Conservation (phyloP, 2,329 filamentous ascomycete genomes). For the Aspergillus sp. region DNA sequence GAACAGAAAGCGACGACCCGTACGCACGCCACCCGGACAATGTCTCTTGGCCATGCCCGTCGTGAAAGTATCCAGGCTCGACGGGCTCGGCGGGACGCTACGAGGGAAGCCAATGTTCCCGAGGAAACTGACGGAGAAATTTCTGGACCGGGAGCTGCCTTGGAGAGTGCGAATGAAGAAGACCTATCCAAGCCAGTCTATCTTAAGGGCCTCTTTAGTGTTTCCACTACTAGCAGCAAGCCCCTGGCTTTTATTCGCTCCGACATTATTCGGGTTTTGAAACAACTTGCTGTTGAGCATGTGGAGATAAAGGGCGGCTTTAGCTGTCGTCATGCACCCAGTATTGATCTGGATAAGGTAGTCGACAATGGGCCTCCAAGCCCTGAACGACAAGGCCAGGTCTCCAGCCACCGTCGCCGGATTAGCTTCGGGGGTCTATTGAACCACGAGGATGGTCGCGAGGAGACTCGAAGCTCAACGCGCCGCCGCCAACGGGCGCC, state of each 20-base stretch:
- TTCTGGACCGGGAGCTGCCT: constrained; percentile 53
- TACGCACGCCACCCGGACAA: constrained; percentile 70
- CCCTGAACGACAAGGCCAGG: constrained; percentile 49
- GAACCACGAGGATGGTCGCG: constrained; percentile 66
- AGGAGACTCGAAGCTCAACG: constrained; percentile 54
- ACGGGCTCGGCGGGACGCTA: constrained; percentile 70
- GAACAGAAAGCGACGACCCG: constrained; percentile 56
- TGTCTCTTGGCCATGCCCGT: constrained; percentile 84
- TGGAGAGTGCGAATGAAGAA: constrained; percentile 57
- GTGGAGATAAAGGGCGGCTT: constrained; percentile 93
- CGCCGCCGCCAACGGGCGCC: constrained; percentile 46
- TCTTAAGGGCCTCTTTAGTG: constrained; percentile 94
- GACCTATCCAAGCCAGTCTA: constrained; percentile 85
- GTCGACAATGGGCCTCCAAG: constrained; percentile 62
- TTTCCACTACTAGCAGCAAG: constrained; percentile 92
- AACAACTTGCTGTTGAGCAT: constrained; percentile 85
- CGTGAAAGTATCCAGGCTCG: constrained; percentile 90
- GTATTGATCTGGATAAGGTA: constrained; percentile 79
- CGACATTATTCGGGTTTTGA: constrained; percentile 87
- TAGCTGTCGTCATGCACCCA: constrained; percentile 81
- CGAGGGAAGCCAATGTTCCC: constrained; percentile 73
- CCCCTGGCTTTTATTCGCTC: constrained; percentile 79
- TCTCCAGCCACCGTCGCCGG: constrained; percentile 66
- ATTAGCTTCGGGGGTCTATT: constrained; percentile 80
- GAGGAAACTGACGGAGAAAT: constrained; percentile 88